These are phyloP conservation scores for Agrocybe praecox DNA, from an alignment of 768 basidiomycete species.

Conservation along the genomic window DNA sequence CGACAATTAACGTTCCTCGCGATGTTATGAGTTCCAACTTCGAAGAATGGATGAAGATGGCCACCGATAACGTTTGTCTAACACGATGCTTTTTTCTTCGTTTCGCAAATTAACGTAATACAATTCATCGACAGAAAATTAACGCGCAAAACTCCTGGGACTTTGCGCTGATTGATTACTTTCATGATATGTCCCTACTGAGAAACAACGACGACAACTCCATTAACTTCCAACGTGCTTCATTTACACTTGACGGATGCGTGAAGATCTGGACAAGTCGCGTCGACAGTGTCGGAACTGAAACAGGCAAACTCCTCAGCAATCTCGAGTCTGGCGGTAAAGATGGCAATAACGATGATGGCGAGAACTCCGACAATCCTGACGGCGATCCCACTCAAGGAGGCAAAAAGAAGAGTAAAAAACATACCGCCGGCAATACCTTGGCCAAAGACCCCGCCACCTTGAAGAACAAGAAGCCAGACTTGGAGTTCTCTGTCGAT, in stretches of 20 bases:
- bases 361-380: constrained; percentile 67
- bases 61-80: constrained; percentile 89
- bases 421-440: constrained; percentile 74
- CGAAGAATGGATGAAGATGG: constrained; percentile 99
- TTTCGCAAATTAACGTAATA: background rate
- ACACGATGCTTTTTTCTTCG: constrained; percentile 6
- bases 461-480: constrained; percentile 88
- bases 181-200: constrained; percentile 95
- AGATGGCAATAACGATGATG: constrained; percentile 56
- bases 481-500: constrained; percentile 95
- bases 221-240: constrained; percentile 99
- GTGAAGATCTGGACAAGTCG: constrained; percentile 99
- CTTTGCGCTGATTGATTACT: constrained; percentile 97
- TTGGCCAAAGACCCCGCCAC: constrained; percentile 86
- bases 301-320: constrained; percentile 92
- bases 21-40: constrained; percentile 93
- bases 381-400: constrained; percentile 61
- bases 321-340: constrained; percentile 71
- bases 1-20: constrained; percentile 61
- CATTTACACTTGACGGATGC: constrained; percentile 95
- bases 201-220: constrained; percentile 92
- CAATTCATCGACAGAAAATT: constrained; percentile 80
- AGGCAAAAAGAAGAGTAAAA: constrained; percentile 63
- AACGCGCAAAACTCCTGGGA: constrained; percentile 97
- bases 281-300: constrained; percentile 95